Percentiles rank a stretch among this genome's conserved stretches.
phyloP scores from a whole-genome alignment of 1,284 basidiomycete species.

The Irpex rosettiformis region DNA sequence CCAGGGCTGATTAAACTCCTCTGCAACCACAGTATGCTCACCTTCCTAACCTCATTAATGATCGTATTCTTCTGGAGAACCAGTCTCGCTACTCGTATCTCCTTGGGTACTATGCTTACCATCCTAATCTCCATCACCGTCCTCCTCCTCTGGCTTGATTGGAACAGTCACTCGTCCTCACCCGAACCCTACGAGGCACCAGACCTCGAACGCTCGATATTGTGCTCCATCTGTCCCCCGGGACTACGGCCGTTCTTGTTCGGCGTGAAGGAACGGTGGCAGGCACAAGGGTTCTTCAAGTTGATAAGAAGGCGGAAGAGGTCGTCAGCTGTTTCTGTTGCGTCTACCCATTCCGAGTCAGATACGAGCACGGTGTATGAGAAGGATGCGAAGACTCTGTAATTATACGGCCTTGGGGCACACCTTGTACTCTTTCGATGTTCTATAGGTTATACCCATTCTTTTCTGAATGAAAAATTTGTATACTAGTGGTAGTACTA shows the following conservation, averaged over 20 bases:
- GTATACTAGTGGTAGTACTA: no score
- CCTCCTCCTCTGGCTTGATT: constrained; percentile 10
- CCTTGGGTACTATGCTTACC: constrained; percentile 1
- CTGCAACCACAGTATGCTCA: constrained; percentile 18
- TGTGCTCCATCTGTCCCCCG: not conserved
- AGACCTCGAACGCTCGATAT: not conserved
- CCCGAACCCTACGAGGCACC: not conserved
- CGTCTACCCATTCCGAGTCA: no score
- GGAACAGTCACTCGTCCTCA: not conserved
- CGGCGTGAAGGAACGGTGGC: not conserved
- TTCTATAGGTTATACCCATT: no score
- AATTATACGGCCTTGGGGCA: no score
- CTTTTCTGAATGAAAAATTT: no score
- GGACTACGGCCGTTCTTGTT: not conserved
- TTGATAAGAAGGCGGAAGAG: no score
- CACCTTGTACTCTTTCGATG: no score
- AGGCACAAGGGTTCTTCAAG: no score
- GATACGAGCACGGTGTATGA: no score
- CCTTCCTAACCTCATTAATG: constrained; percentile 17
- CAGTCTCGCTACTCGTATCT: constrained; percentile 8
- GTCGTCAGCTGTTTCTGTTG: no score
- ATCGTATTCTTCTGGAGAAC: constrained; percentile 18
- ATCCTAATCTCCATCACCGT: not conserved
- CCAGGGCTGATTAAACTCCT: no score
- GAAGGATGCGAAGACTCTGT: no score